These are phyloP conservation scores for Rhizopogon vinicolor DNA, from an alignment of 768 basidiomycete genomes.

Conservation along the genomic window DNA sequence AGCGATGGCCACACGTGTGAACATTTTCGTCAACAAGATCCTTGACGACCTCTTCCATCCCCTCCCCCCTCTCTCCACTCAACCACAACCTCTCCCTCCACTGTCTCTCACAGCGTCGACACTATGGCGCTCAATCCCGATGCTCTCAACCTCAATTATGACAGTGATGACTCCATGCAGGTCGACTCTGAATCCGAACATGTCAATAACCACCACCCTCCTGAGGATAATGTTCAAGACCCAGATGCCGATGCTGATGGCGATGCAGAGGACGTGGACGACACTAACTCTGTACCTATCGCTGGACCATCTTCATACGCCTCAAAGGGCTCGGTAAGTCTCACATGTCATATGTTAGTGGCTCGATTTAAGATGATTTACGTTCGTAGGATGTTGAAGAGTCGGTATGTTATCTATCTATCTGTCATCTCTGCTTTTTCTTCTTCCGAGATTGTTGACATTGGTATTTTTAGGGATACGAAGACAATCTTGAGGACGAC, in stretches of 20 bases:
- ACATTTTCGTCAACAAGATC: slow-evolving; percentile 38
- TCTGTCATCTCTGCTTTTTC: slow-evolving; percentile 6
- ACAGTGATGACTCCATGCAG: slow-evolving; percentile 60
- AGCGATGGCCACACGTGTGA: slow-evolving; percentile 38
- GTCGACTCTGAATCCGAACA: slow-evolving; percentile 57
- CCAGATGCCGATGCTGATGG: slow-evolving; percentile 38
- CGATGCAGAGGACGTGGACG: slow-evolving; percentile 36
- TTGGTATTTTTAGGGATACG: slow-evolving; percentile 59
- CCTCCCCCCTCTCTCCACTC: slow-evolving; percentile 30
- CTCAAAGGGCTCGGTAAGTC: slow-evolving; percentile 59
- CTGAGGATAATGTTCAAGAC: slow-evolving; percentile 34
- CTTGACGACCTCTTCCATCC: slow-evolving; percentile 34
- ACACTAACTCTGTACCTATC: slow-evolving; percentile 30
- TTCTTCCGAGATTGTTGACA: slow-evolving; percentile 11
- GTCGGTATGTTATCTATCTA: slow-evolving; percentile 20
- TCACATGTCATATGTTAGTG: slow-evolving; percentile 11
- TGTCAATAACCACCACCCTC: slow-evolving; percentile 12
- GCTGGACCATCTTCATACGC: slow-evolving; percentile 39
- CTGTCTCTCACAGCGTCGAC: slow-evolving; percentile 10
- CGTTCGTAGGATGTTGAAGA: slow-evolving; percentile 25
- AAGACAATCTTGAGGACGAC: slow-evolving; percentile 40
- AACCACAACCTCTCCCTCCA: slow-evolving; percentile 24
- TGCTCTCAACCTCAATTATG: slow-evolving; percentile 51
- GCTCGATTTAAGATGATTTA: neutral
- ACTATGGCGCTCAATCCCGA: slow-evolving; percentile 33